Evolutionary conservation across 768 basidiomycete genomes (phyloP), one percentile per base, ranked within the genome.

Genomic region (Podaxis sp.): DNA sequence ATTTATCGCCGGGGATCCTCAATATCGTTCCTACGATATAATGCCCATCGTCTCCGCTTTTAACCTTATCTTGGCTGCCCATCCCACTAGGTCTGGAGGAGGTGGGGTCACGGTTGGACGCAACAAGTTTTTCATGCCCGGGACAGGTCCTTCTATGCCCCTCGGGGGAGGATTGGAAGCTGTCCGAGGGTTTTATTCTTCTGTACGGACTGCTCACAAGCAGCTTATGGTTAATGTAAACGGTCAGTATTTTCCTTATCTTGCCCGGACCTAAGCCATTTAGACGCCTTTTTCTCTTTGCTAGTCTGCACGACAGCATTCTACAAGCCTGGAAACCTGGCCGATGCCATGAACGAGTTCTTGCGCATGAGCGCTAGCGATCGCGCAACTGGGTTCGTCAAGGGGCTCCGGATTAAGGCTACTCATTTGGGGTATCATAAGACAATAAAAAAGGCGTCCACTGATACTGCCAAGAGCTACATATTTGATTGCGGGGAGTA

Each of bases 401-500:
- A 79, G 63, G 82, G 89, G 7, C 80, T 93, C 2, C 78, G 92
- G 41, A 76, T 94, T 52, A 79, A 78, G 70, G 85, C 90, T 1
- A 80, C 72, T 2, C 91, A 93, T 73, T 78, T 94, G 13, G 85
- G 85, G n/a, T 88, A 91, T 68, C 84, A 77, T 69, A 93, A 91
- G 74, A 85, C 87, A 0, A 80, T 94, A 63, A 89, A 88, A 71
- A 72, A 72, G 2, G 70, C 90, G 13, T 76, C 78, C 12, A 75
- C 77, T 24, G 70, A 85, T 38, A 81, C 76, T 24, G 79, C 90
- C 0, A 74, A 69, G 12, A 73, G 77, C 19, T 74, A 85, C 57
- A 76, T 57, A 12, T 94, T 94, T 70, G 70, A 80, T 2, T 84
- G 82, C 55, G 78, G 79, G 1, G 89, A 92, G 65, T 76, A 79